Conservation (phyloP, 768 basidiomycete species). For the Rhizopogon sp. region DNA sequence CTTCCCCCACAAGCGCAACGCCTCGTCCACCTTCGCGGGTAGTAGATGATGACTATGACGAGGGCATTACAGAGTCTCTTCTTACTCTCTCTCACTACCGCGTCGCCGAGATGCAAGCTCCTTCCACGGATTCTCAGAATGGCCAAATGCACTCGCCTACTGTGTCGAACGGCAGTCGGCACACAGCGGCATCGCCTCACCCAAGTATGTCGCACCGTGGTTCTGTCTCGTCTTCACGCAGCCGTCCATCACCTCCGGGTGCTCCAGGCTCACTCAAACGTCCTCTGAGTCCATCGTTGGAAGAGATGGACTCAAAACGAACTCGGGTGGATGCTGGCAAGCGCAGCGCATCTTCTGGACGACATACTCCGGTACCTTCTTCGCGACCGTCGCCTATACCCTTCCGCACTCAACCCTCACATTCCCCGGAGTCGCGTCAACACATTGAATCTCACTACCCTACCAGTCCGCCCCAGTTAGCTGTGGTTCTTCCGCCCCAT, state of each 20-base stretch:
- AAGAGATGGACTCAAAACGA: slow-evolving; percentile 61
- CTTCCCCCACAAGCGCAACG: slow-evolving; percentile 61
- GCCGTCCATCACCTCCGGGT: slow-evolving; percentile 58
- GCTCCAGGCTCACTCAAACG: slow-evolving; percentile 52
- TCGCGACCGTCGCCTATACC: slow-evolving; percentile 68
- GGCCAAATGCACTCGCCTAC: slow-evolving; percentile 46
- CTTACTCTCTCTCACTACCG: slow-evolving; percentile 59
- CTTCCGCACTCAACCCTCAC: slow-evolving; percentile 68
- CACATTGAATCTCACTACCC: slow-evolving; percentile 32
- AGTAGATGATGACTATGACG: slow-evolving; percentile 93
- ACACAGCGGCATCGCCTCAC: slow-evolving; percentile 43
- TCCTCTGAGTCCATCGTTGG: slow-evolving; percentile 61
- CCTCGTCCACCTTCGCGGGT: slow-evolving; percentile 59
- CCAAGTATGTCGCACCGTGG: slow-evolving; percentile 51
- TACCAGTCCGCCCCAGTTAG: slow-evolving; percentile 48
- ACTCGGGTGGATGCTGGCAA: slow-evolving; percentile 51
- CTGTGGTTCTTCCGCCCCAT: slow-evolving; percentile 65
- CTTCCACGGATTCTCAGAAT: slow-evolving; percentile 24
- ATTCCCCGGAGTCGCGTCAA: slow-evolving; percentile 64
- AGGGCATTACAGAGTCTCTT: slow-evolving; percentile 81
- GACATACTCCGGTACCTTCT: slow-evolving; percentile 53
- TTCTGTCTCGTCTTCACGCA: slow-evolving; percentile 54
- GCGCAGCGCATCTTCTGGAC: slow-evolving; percentile 44
- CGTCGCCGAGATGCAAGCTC: slow-evolving; percentile 23
- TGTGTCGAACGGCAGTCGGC: slow-evolving; percentile 52